phyloP scores from a whole-genome alignment of 108 stramenopile species.

The Cyclostephanos tholiformis region DNA sequence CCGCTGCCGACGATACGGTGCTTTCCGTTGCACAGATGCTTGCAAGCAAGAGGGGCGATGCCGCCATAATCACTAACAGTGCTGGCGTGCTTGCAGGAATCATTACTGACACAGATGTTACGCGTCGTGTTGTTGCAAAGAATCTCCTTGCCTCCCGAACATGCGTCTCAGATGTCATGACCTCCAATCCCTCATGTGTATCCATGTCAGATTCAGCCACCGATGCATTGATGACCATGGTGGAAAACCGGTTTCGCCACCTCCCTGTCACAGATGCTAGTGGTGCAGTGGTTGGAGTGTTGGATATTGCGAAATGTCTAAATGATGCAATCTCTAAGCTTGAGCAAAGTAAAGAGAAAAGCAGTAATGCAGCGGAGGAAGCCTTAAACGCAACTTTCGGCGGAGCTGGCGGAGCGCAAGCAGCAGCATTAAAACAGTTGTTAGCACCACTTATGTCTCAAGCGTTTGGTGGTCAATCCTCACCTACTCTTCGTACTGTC shows the following conservation, averaged over 20 bases:
- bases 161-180: slow-evolving; percentile 77
- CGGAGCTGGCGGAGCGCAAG: slow-evolving; percentile 65
- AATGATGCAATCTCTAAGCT: slow-evolving; percentile 93
- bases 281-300: slow-evolving; percentile 84
- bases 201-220: slow-evolving; percentile 78
- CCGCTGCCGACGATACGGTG: slow-evolving; percentile 46
- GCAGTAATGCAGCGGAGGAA: slow-evolving; percentile 59
- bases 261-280: slow-evolving; percentile 88
- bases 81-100: slow-evolving; percentile 80
- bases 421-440: slow-evolving; percentile 68
- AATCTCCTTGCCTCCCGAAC: slow-evolving; percentile 64
- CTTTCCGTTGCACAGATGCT: slow-evolving; percentile 64
- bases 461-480: slow-evolving; percentile 70
- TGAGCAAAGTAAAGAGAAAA: slow-evolving; percentile 70
- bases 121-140: slow-evolving; percentile 75
- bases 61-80: slow-evolving; percentile 59
- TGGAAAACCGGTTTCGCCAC: slow-evolving; percentile 92
- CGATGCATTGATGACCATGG: slow-evolving; percentile 91
- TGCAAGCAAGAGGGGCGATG: slow-evolving; percentile 65
- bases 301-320: slow-evolving; percentile 95
- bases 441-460: slow-evolving; percentile 71
- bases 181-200: slow-evolving; percentile 85
- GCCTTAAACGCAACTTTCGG: slow-evolving; percentile 62
- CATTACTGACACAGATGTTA: slow-evolving; percentile 84
- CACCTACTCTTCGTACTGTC: slow-evolving; percentile 75